Evolutionary conservation across 2,329 filamentous ascomycete species (phyloP), one percentile per base, ranked within the genome.

Genomic region (Microsporum audouinii): DNA sequence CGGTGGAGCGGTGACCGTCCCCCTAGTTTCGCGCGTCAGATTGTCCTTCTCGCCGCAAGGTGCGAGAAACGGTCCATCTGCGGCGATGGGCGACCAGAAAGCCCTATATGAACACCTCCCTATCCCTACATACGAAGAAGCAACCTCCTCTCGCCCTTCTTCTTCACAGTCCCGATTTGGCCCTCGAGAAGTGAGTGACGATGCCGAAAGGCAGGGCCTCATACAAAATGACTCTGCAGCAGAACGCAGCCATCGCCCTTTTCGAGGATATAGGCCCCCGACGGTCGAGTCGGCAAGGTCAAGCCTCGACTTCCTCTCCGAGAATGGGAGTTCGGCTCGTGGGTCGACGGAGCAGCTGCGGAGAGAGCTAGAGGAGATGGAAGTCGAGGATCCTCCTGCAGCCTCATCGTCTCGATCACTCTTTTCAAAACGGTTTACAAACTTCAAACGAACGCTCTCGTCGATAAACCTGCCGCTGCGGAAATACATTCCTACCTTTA

Each of bases 301-400:
- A 57, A 84, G 76, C 73, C 76, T 80, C 65, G 85, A 81, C 67
- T 78, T 77, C 62, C 77, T 79, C 65, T 80, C 77, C 56, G 83
- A 82, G 63, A 83, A 74, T 73, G 80, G 70, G 74, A 43, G 55
- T 7, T 80, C 76, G 72, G 72, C 78, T 73, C 68, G 76, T 72
- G 67, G 77, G 77, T 75, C 88, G 65, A 78, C 79, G 57, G 84
- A 83, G 36, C 84, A 85, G 64, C 81, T 94, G 68, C 85, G 89
- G 64, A 82, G 87, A 66, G 89, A 94, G 75, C 87, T 97, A 77
- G 84, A 95, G 70, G 88, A 96, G 80, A 85, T 95, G 81, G 90
- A 95, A 67, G 84, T 95, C 47, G 83, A 90, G 68, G 90, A 95
- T 66, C 84, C 84, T 17, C 72, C 70, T 60, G 66, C 71, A 17